Evolutionary conservation across 2,329 filamentous ascomycete genomes (phyloP), one percentile per base, ranked within the genome.

Genomic region (Fusarium devonianum): DNA sequence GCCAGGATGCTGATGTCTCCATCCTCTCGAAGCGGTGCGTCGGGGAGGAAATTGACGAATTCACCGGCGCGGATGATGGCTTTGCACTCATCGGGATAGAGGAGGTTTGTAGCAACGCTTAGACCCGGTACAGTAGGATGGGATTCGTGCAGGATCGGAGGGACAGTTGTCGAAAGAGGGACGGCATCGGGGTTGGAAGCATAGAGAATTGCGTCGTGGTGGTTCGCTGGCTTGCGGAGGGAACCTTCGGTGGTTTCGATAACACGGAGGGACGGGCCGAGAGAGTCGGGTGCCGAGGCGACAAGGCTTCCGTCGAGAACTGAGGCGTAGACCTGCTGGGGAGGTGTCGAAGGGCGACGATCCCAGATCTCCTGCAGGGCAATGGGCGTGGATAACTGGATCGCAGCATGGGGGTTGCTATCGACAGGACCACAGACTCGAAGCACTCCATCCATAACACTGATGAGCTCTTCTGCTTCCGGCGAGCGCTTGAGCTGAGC

Each of bases 1-100:
- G 86, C 86, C 1, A 89, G 69, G 35, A 89, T 79, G 62, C 84
- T 87, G 17, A 78, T 76, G 42, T 87, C 84, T 12, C 82, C 83
- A 46, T 85, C 83, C n/a, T 84, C 82, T 2, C 84, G 81, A 21
- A 89, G 72, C 0, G 86, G 86, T 1, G 84, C 83, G 61, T 90
- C 87, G 0, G 87, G 86, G 0, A 86, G 75, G 56, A 89, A 90
- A 6, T 80, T 80, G 34, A 88, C 79, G 1, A 76, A 76, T 65
- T 90, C 87, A 5, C 82, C 86, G 0, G 86, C 83, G 1, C 84
- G 81, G 14, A 90, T 83, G 44, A 90, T 88, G 10, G 82, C 75
- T 36, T 76, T 80, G 69, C 87, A 90, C 65, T 89, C 87, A 2
- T 75, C 73, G 0, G 78, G 70, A 0, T 83, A 81, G 1, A 90